Evolutionary conservation across 805 yeast genomes (phyloP).

Genomic region (Wickerhamomyces hampshirensis): DNA sequence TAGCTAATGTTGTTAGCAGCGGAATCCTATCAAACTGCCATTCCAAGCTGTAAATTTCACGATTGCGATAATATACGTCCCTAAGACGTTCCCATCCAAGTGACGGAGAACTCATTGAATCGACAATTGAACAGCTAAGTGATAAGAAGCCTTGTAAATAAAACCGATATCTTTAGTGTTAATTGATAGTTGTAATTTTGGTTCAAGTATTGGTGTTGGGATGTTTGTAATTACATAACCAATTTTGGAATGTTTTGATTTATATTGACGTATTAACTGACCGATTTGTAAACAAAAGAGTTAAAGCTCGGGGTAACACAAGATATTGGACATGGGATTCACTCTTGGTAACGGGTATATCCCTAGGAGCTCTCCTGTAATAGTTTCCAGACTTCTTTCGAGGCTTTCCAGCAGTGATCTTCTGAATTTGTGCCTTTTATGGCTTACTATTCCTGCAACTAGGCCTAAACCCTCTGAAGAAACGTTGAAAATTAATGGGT

Average conservation of each 20-base stretch:
- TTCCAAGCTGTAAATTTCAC: conserved; percentile 12
- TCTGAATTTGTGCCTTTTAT: conserved; percentile 18
- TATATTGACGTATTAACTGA: too few species aligned
- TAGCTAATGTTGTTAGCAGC: conserved; percentile 5
- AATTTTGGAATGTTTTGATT: too few species aligned
- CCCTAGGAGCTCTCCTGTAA: conserved; percentile 13
- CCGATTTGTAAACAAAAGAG: not conserved
- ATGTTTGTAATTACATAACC: not conserved
- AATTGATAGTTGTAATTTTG: too few species aligned
- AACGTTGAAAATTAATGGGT: conserved; percentile 7
- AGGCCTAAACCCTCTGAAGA: conserved; percentile 13
- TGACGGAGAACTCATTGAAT: conserved; percentile 13
- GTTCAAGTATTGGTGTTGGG: not conserved
- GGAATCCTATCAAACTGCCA: conserved; percentile 8
- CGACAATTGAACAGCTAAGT: not conserved
- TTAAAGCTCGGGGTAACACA: too few species aligned
- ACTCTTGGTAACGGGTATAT: conserved; percentile 19
- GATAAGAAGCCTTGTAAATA: too few species aligned
- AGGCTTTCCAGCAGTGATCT: conserved; percentile 19
- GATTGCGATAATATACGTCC: conserved; percentile 15
- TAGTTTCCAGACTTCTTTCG: conserved; percentile 11
- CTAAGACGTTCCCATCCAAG: conserved; percentile 16
- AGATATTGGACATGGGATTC: too few species aligned
- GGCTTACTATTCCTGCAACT: conserved; percentile 20
- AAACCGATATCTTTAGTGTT: too few species aligned